Percentiles rank a stretch among this genome's conserved stretches.
Evolutionary conservation across 768 basidiomycete species (phyloP).

Genomic region (Leucocoprinus sp.): DNA sequence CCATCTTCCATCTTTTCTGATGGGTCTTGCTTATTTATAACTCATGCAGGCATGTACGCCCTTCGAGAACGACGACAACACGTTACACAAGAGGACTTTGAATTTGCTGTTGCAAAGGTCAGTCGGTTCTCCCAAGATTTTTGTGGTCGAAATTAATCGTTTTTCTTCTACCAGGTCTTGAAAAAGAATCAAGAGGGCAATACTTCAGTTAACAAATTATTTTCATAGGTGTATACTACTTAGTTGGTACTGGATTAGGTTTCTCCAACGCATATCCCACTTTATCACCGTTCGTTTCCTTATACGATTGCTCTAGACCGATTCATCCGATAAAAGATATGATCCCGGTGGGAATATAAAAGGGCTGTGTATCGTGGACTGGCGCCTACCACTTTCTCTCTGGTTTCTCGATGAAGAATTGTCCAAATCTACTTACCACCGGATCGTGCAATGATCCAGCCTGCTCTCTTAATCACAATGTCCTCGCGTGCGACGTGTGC

Average conservation of each 20-base stretch:
- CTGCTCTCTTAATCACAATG: slow-evolving; percentile 28
- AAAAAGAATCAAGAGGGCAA: slow-evolving; percentile 97
- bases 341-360: too few species aligned
- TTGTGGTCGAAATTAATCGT: neutral
- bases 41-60: slow-evolving; percentile 80
- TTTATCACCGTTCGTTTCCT: too few species aligned
- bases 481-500: slow-evolving; percentile 32
- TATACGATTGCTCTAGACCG: too few species aligned
- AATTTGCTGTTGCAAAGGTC: slow-evolving; percentile 96
- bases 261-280: too few species aligned
- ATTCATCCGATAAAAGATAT: too few species aligned
- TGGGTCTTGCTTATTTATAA: neutral
- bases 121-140: slow-evolving; percentile 12
- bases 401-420: slow-evolving; percentile 20
- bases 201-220: slow-evolving; percentile 90
- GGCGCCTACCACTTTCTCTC: too few species aligned
- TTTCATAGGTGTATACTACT: slow-evolving; percentile 47
- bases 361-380: too few species aligned
- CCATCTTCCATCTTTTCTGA: neutral
- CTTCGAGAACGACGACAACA: slow-evolving; percentile 92
- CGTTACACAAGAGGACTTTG: slow-evolving; percentile 98
- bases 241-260: neutral
- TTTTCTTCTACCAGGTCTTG: slow-evolving; percentile 44
- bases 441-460: slow-evolving; percentile 26
- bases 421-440: slow-evolving; percentile 26